A percentile compares a stretch with the other conserved stretches of the same genome.
Evolutionary conservation across 495 filamentous ascomycete genomes (phyloP).

Genomic region (Podospora pseudocomata): DNA sequence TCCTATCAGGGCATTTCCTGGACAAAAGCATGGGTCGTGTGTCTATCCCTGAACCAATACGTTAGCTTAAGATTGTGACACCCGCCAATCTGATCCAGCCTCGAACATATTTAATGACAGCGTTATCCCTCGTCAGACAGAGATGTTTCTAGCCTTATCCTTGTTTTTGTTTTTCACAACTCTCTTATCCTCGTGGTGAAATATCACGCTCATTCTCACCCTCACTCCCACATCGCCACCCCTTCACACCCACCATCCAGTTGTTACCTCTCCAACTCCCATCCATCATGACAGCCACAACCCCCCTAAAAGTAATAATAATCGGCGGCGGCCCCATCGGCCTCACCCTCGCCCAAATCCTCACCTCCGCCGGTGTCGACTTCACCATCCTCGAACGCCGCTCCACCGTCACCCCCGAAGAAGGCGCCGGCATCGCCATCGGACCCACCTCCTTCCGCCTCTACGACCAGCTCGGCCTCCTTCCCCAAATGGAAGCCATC

Average conservation of each 20-base stretch:
- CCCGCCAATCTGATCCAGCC: no score
- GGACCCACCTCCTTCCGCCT: constrained; percentile 35
- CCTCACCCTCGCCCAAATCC: constrained; percentile 47
- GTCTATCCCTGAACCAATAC: no score
- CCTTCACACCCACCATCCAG: background rate
- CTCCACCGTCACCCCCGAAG: constrained; percentile 34
- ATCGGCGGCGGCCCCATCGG: constrained; percentile 52
- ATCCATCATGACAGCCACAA: background rate
- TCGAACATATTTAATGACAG: no score
- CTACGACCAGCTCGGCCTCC: constrained; percentile 48
- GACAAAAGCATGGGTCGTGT: no score
- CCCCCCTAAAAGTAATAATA: constrained; percentile 48
- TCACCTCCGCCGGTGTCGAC: constrained; percentile 44
- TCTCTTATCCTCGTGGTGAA: background rate
- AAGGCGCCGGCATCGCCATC: constrained; percentile 42
- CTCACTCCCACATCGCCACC: background rate
- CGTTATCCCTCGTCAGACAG: no score
- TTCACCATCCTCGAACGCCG: constrained; percentile 48
- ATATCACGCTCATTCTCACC: background rate
- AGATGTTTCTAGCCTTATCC: background rate
- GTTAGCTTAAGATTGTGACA: no score
- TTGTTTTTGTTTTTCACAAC: background rate
- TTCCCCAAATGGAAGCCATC: constrained; percentile 28
- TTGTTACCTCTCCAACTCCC: no score
- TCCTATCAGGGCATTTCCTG: no score